A percentile compares a stretch with the other conserved stretches of the same genome.
phyloP scores from a whole-genome alignment of 1,139 yeast genomes.

The Candida buenavistaensis region DNA sequence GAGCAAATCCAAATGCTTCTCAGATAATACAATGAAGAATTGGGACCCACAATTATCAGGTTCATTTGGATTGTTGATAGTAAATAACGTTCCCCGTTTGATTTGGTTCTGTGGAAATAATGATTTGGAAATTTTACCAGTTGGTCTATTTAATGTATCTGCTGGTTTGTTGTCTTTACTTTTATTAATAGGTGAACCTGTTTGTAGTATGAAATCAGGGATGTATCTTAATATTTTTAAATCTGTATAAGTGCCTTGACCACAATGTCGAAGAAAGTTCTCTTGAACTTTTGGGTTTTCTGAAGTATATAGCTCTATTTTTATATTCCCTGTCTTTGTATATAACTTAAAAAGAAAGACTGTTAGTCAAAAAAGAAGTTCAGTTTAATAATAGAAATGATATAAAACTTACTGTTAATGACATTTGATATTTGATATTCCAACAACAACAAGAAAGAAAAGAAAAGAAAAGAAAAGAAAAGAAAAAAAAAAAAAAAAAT shows the following conservation, averaged over 20 bases:
- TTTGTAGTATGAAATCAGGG: slow-evolving; percentile 46
- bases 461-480: neutral
- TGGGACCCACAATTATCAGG: slow-evolving; percentile 19
- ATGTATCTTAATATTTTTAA: slow-evolving; percentile 43
- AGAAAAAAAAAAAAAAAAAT: too few relatives aligned
- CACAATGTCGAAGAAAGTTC: slow-evolving; percentile 45
- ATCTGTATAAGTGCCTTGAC: slow-evolving; percentile 41
- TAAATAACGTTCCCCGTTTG: slow-evolving; percentile 19
- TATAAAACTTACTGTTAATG: slow-evolving; percentile 20
- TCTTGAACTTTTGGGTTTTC: slow-evolving; percentile 16
- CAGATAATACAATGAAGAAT: slow-evolving; percentile 22
- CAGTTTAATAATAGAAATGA: too few relatives aligned
- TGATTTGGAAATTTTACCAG: neutral
- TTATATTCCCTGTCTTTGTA: slow-evolving; percentile 22
- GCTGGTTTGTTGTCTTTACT: slow-evolving; percentile 33
- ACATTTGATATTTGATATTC: slow-evolving; percentile 12
- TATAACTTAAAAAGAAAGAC: slow-evolving; percentile 16
- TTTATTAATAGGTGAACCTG: slow-evolving; percentile 51
- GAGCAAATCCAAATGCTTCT: slow-evolving; percentile 11
- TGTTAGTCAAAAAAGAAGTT: too few relatives aligned
- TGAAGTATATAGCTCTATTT: slow-evolving; percentile 17
- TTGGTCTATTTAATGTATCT: slow-evolving; percentile 6
- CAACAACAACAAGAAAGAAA: slow-evolving; percentile 1
- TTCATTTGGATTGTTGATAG: slow-evolving; percentile 16
- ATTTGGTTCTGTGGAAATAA: slow-evolving; percentile 1